Evolutionary conservation across 306 rosid genomes (phyloP).

Genomic region (Quercus cerris): DNA sequence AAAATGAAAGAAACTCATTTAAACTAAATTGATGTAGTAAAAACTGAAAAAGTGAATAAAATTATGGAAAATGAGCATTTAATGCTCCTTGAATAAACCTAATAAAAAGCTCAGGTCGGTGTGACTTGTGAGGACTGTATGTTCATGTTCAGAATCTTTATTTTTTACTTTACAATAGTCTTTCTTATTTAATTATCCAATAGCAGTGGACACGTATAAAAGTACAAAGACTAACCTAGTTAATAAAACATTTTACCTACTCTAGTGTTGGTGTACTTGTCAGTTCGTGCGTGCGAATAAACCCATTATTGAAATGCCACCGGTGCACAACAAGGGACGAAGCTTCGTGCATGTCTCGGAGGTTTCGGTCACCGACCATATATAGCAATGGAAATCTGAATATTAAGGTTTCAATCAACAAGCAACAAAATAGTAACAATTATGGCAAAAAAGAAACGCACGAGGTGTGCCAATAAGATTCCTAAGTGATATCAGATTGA

Average conservation of each 20-base stretch:
- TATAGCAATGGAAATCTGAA: conserved; percentile 8
- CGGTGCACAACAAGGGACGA: conserved; percentile 27
- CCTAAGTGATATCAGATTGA: conserved; percentile 25
- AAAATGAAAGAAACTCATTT: too few relatives aligned
- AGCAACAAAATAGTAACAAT: conserved; percentile 9
- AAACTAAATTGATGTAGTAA: too few relatives aligned
- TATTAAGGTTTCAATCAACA: background rate
- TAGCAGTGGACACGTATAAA: too few relatives aligned
- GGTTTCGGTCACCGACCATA: conserved; percentile 65
- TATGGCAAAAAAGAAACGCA: conserved; percentile 42
- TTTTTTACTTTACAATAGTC: background rate
- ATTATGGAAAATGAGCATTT: too few relatives aligned
- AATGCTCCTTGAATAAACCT: too few relatives aligned
- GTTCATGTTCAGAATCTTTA: too few relatives aligned
- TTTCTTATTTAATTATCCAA: too few relatives aligned
- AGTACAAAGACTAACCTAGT: background rate
- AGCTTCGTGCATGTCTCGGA: conserved; percentile 50
- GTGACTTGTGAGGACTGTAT: too few relatives aligned
- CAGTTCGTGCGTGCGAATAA: conserved; percentile 14
- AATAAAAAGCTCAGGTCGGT: too few relatives aligned
- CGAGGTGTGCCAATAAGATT: conserved; percentile 50
- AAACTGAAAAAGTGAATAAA: too few relatives aligned
- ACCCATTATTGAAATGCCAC: background rate
- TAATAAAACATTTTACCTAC: background rate
- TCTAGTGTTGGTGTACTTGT: conserved; percentile 14